Percentiles rank a stretch among this genome's conserved stretches.
These are phyloP conservation scores for Microdochium nivale DNA, from an alignment of 2,329 filamentous ascomycete genomes.

Conservation along the genomic window DNA sequence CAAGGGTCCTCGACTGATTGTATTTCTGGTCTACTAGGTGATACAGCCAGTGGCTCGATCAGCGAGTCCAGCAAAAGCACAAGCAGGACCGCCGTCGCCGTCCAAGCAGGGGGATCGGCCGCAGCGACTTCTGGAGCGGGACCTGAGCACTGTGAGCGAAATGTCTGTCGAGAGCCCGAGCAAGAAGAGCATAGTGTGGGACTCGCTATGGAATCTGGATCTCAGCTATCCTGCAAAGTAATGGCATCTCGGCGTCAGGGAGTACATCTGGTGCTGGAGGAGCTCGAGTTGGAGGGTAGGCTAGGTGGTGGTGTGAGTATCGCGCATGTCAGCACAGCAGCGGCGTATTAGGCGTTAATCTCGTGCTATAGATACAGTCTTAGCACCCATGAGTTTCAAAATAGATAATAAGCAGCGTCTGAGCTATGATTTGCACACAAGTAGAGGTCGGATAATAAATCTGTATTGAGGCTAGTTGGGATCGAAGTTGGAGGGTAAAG, in stretches of 20 bases:
- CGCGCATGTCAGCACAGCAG: no score
- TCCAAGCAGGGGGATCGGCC: not conserved
- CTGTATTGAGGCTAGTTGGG: no score
- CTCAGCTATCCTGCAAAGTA: not conserved
- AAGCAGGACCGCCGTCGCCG: slow-evolving; percentile 2
- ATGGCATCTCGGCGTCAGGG: not conserved
- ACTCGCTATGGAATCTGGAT: slow-evolving; percentile 48
- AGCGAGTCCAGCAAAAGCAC: not conserved
- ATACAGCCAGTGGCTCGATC: not conserved
- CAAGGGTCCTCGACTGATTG: not conserved
- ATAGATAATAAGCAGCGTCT: no score
- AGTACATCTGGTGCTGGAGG: no score
- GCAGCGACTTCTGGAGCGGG: slow-evolving; percentile 22
- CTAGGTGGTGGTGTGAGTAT: no score
- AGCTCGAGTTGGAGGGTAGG: no score
- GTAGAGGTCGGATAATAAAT: no score
- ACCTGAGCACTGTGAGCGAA: slow-evolving; percentile 23
- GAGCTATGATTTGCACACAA: no score
- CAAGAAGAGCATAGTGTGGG: slow-evolving; percentile 52
- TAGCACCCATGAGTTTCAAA: no score
- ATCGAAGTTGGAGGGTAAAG: no score
- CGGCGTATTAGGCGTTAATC: no score
- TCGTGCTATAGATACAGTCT: no score
- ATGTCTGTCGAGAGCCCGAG: slow-evolving; percentile 24
- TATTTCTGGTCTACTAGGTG: not conserved